phyloP scores from a whole-genome alignment of 192 early-diverging fungal species.

The Coemansia reversa region DNA sequence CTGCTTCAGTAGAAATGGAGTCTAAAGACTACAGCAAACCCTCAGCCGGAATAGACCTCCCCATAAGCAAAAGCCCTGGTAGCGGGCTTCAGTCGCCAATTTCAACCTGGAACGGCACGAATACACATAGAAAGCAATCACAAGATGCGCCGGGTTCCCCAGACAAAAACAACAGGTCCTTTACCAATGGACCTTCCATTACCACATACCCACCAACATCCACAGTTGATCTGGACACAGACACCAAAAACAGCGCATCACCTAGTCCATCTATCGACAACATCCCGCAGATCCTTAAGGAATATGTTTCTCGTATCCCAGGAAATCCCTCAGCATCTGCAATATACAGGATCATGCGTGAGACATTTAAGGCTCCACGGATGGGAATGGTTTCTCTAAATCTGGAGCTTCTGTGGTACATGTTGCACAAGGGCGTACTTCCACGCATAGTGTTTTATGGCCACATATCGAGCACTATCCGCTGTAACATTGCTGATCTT shows the following conservation, averaged over 20 bases:
- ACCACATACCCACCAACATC: not conserved
- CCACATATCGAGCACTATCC: slow-evolving; percentile 42
- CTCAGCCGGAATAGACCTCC: not conserved
- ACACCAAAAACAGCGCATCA: not conserved
- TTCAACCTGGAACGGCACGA: not conserved
- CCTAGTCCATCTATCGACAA: not conserved
- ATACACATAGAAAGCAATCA: not conserved
- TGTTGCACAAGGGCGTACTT: slow-evolving; percentile 45
- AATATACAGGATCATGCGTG: slow-evolving; percentile 47
- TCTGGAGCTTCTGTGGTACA: slow-evolving; percentile 41
- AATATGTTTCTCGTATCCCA: slow-evolving; percentile 34
- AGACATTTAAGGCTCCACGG: slow-evolving; percentile 46
- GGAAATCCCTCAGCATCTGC: slow-evolving; percentile 24
- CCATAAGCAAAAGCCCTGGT: not conserved
- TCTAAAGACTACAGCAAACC: not conserved
- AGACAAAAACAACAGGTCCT: not conserved
- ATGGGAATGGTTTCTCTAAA: slow-evolving; percentile 53
- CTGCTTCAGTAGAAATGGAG: not conserved
- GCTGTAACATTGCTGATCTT: slow-evolving; percentile 30
- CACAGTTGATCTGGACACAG: not conserved
- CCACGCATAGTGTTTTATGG: slow-evolving; percentile 49
- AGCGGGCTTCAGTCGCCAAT: not conserved
- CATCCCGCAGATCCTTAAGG: slow-evolving; percentile 30
- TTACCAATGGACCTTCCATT: not conserved
- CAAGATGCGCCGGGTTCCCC: not conserved